Base-by-base conservation (phyloP, 176 grass and related monocot species). In the Avena atlantica region DNA sequence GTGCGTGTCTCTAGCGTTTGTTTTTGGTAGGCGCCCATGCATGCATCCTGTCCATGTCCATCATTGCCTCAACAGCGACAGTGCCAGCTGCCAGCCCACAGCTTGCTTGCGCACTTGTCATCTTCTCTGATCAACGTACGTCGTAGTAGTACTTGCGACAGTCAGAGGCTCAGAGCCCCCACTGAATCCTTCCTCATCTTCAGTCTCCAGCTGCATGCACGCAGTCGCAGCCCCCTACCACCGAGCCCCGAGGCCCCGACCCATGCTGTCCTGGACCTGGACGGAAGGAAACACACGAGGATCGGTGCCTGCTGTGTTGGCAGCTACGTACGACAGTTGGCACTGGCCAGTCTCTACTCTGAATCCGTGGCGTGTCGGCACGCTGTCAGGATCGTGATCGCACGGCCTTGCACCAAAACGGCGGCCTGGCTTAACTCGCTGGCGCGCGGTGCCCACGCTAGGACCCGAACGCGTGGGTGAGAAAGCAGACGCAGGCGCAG, bases 271-370 rank as follows among this genome's bases (percentile, higher is more conserved):
- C 16, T 21, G 37, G 66, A 57, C n/a, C n/a, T 29, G 36, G 36
- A 37, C 36, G 36, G 36, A 37, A 37, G 36, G 36, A 37, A 37
- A 37, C 36, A 37, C 36, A 37, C 27, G 36, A 5, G 36, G 36
- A 37, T 37, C 36, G 36, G 36, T 5, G 36, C 4, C 5, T n/a
- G 52, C 27, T 9, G 64, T 13, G 64, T 72, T 31, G 78, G 29
- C 63, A 31, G 84, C 89, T 90, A 5, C 5, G 5, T n/a, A 4
- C 5, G 37, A 78, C 84, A 86, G 84, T 81, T n/a, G 8, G 63
- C 62, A 58, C 20, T 12, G 8, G 2, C 14, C 9, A 9, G n/a
- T 2, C 66, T 70, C 31, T 47, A 6, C 42, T 1, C 29, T 52
- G 49, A 55, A 27, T 42, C 59, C 78, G 1, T 16, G 64, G 13